Evolutionary conservation across 805 yeast genomes (phyloP).

Genomic region (Ogataea saltuana): DNA sequence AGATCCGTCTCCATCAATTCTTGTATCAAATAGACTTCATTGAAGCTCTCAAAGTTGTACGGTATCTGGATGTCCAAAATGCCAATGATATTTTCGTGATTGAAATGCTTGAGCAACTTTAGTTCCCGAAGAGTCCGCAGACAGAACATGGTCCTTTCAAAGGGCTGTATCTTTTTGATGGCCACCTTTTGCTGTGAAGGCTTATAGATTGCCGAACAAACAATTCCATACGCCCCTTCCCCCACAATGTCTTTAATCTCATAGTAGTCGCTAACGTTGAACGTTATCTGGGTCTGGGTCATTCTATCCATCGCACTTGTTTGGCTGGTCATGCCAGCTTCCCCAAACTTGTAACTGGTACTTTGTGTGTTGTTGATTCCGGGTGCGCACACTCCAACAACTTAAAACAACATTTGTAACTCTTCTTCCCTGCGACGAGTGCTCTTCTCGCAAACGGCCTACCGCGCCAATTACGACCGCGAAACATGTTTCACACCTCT

Average conservation of each 20-base stretch:
- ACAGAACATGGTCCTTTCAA: constrained; percentile 85
- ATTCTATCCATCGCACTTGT: constrained; percentile 7
- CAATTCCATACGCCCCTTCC: constrained; percentile 96
- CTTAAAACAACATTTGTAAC: not conserved
- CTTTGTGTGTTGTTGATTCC: too few relatives aligned
- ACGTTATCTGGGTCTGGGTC: constrained; percentile 43
- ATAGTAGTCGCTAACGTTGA: constrained; percentile 86
- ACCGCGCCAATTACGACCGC: too few relatives aligned
- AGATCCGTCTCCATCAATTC: constrained; percentile 88
- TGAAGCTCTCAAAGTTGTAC: constrained; percentile 66
- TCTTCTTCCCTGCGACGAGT: not conserved
- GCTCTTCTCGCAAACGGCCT: too few relatives aligned
- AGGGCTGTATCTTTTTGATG: constrained; percentile 91
- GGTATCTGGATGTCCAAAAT: constrained; percentile 91
- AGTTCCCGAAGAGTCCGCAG: constrained; percentile 86
- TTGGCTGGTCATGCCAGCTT: constrained; percentile 1
- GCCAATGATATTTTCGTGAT: constrained; percentile 90
- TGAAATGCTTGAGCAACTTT: constrained; percentile 83
- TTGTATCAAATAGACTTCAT: constrained; percentile 86
- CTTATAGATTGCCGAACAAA: constrained; percentile 82
- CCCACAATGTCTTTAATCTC: constrained; percentile 85
- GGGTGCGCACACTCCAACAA: not conserved
- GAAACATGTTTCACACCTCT: constrained; percentile 7
- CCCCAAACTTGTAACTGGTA: too few relatives aligned
- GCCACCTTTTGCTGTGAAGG: constrained; percentile 92